These are phyloP conservation scores for Corymbia calophylla DNA, from an alignment of 441 rosid genomes.

Conservation along the genomic window DNA sequence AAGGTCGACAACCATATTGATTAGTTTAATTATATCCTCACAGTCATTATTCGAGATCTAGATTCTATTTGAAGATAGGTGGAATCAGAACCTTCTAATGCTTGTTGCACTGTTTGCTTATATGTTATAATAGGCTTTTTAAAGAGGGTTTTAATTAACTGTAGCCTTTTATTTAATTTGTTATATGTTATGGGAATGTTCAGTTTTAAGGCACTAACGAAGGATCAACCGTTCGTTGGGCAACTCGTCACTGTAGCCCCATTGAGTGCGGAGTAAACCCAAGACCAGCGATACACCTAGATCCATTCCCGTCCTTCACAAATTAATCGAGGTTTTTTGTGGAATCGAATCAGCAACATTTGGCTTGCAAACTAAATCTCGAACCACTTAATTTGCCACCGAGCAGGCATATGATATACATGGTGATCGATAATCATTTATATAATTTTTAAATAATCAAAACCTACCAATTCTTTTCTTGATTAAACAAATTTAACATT, in stretches of 20 bases:
- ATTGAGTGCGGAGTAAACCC: neutral
- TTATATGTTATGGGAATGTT: neutral
- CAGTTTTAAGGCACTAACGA: neutral
- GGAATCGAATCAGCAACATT: neutral
- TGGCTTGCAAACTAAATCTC: neutral
- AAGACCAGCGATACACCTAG: neutral
- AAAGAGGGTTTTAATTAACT: neutral
- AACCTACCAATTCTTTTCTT: neutral
- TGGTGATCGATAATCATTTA: neutral
- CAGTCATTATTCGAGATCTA: neutral
- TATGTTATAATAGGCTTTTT: neutral
- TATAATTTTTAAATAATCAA: neutral
- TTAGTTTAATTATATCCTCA: neutral
- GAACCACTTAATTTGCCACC: neutral
- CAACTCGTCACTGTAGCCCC: neutral
- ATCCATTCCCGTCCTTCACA: accelerated
- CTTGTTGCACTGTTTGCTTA: neutral
- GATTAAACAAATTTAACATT: neutral
- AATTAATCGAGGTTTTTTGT: accelerated
- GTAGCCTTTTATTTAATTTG: neutral
- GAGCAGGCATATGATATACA: neutral
- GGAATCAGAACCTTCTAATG: neutral
- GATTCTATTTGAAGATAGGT: neutral
- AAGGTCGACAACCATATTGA: neutral
- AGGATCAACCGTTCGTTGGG: neutral